These are phyloP conservation scores for Protea cynaroides DNA, from an alignment of 164 flowering plant genomes.

Conservation along the genomic window DNA sequence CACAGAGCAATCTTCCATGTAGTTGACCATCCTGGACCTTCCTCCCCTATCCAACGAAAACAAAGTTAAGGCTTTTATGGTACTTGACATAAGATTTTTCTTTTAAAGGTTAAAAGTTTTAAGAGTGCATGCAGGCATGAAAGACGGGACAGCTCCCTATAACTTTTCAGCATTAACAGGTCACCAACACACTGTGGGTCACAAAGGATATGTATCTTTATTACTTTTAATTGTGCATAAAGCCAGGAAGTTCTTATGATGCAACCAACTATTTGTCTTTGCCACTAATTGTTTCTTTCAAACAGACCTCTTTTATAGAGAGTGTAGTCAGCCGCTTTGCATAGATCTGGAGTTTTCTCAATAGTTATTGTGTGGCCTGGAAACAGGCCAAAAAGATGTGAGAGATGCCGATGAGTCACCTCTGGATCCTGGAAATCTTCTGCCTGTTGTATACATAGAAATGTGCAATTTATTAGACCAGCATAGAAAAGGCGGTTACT, in stretches of 20 bases:
- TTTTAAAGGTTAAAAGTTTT: background rate
- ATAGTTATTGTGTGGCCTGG: slow-evolving; percentile 83
- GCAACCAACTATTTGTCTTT: too few species aligned
- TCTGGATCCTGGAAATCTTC: slow-evolving; percentile 85
- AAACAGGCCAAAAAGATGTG: slow-evolving; percentile 85
- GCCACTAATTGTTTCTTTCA: too few species aligned
- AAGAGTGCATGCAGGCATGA: too few species aligned
- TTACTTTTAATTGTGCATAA: too few species aligned
- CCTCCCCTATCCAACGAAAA: slow-evolving; percentile 52
- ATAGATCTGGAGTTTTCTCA: slow-evolving; percentile 69
- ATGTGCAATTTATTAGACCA: background rate
- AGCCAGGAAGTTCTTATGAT: too few species aligned
- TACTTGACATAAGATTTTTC: background rate
- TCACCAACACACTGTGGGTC: too few species aligned
- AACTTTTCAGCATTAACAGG: too few species aligned
- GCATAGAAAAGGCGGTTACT: background rate
- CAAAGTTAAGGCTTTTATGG: background rate
- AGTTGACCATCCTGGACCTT: slow-evolving; percentile 98
- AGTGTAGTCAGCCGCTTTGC: slow-evolving; percentile 76
- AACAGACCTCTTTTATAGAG: slow-evolving; percentile 73
- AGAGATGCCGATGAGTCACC: slow-evolving; percentile 75
- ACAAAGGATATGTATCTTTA: too few species aligned
- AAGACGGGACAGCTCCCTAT: too few species aligned
- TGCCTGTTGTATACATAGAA: slow-evolving; percentile 42
- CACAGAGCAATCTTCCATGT: slow-evolving; percentile 78